Evolutionary conservation across 2,329 filamentous ascomycete species (phyloP), one percentile per base, ranked within the genome.

Genomic region (Curvularia lunata): DNA sequence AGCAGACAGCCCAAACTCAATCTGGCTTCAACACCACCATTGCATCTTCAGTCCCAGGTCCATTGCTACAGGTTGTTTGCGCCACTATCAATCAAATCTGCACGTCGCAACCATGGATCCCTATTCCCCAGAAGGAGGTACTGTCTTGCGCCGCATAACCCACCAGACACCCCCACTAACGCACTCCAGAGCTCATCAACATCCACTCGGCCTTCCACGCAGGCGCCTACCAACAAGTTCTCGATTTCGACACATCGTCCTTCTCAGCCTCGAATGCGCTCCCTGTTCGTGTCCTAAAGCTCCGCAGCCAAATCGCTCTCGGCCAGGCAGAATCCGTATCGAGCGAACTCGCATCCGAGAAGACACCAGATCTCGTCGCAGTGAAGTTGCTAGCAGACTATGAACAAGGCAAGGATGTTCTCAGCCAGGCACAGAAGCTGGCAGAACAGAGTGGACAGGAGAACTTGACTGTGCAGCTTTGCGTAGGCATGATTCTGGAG

Each of bases 181-280:
- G 25, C 25, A 21, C 12, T 10, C 53, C 71, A 86, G 86, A 88
- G 78, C 85, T 88, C 70, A 83, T 88, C 73, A 88, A 86, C 80
- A 85, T 88, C 73, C 85, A 87, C 80, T 87, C 84, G 71, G 84
- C 85, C 74, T 88, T 87, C 80, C 83, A 87, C 78, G 85, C 86
- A 77, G 92, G 91, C 74, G 93, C 96, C 82, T 97, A 91, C 84
- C 85, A 91, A 73, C 84, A 89, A 73, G 93, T 96, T 63, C 79
- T 96, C 78, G 89, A 95, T 80, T 96, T 92, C 80, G 90, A 96
- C 78, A 89, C 88, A 42, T 87, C 89, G 5, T 83, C 88, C 58
- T 89, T 98, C 73, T 95, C 91, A 43, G 68, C 88, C 63, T 87
- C 90, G 70, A 97, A 97, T 80, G 83, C 84, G 46, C 83, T 92